These are phyloP conservation scores for Canariomyces notabilis DNA, from an alignment of 2,329 filamentous ascomycete species.

Conservation along the genomic window DNA sequence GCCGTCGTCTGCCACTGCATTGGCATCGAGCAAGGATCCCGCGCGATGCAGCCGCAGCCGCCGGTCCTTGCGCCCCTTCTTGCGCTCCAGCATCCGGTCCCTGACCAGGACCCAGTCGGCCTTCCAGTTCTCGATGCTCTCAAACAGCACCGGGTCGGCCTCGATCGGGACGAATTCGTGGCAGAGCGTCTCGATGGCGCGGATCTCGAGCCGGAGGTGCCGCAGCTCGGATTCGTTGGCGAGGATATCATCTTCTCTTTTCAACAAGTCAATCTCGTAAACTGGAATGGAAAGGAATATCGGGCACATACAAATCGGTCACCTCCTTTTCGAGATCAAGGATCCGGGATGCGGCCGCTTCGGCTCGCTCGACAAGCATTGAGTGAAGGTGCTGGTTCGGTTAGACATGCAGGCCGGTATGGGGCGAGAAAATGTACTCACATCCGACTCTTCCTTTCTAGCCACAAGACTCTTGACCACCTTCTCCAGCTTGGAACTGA, in stretches of 20 bases:
- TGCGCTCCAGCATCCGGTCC: constrained; percentile 21
- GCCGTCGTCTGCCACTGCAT: background rate
- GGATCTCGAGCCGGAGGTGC: constrained; percentile 57
- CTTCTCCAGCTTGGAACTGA: constrained; percentile 46
- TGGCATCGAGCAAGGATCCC: constrained; percentile 8
- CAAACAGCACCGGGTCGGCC: constrained; percentile 51
- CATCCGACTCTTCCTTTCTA: constrained; percentile 57
- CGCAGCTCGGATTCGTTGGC: constrained; percentile 56
- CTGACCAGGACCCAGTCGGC: constrained; percentile 45
- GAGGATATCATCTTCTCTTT: constrained; percentile 50
- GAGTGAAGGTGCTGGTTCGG: constrained; percentile 53
- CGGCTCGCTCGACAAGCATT: constrained; percentile 53
- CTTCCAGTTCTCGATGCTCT: constrained; percentile 58
- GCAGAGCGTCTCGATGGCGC: constrained; percentile 57
- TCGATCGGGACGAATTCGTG: constrained; percentile 42
- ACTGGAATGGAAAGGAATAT: background rate
- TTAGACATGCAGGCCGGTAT: constrained; percentile 24
- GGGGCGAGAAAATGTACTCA: constrained; percentile 28
- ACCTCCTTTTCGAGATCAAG: constrained; percentile 56
- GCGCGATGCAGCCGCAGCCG: constrained; percentile 7
- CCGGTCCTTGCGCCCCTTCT: constrained; percentile 15
- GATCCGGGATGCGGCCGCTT: constrained; percentile 54
- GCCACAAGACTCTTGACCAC: constrained; percentile 48
- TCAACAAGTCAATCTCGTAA: constrained; percentile 10
- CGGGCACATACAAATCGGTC: constrained; percentile 46